Conservation (phyloP, 176 grass and related monocot genomes). For the Carex scoparia region DNA sequence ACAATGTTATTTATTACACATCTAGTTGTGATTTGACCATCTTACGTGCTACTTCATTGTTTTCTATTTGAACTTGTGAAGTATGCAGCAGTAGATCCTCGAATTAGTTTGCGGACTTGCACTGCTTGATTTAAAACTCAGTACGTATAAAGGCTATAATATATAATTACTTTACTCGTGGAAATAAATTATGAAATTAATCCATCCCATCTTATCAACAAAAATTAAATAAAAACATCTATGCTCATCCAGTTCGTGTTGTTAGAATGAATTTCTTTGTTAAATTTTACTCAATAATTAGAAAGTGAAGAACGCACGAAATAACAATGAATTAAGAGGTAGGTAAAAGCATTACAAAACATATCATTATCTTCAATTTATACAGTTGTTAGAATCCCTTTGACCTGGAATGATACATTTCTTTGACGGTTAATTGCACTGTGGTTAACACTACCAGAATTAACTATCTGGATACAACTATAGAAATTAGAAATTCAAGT, state of each 20-base stretch:
- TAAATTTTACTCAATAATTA: not conserved
- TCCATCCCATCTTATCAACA: not conserved
- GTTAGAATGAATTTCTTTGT: not conserved
- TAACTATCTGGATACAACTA: not conserved
- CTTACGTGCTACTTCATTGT: not conserved
- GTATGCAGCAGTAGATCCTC: not conserved
- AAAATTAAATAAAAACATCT: not conserved
- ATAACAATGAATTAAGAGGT: not conserved
- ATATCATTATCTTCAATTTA: not conserved
- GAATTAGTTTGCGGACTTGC: not conserved
- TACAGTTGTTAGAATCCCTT: not conserved
- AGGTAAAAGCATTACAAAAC: not conserved
- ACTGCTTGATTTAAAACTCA: too few relatives aligned
- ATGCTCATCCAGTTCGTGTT: too few relatives aligned
- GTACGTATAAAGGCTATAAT: not conserved
- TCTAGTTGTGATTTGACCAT: not conserved
- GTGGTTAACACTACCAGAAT: not conserved
- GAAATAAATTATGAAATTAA: not conserved
- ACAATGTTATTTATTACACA: not conserved
- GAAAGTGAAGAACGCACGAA: not conserved
- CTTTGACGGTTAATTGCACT: not conserved
- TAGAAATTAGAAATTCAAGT: not conserved
- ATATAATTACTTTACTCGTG: not conserved
- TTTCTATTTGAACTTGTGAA: not conserved
- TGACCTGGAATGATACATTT: not conserved